Conservation (phyloP, 2,329 filamentous ascomycete species). For the Colletotrichum musae region DNA sequence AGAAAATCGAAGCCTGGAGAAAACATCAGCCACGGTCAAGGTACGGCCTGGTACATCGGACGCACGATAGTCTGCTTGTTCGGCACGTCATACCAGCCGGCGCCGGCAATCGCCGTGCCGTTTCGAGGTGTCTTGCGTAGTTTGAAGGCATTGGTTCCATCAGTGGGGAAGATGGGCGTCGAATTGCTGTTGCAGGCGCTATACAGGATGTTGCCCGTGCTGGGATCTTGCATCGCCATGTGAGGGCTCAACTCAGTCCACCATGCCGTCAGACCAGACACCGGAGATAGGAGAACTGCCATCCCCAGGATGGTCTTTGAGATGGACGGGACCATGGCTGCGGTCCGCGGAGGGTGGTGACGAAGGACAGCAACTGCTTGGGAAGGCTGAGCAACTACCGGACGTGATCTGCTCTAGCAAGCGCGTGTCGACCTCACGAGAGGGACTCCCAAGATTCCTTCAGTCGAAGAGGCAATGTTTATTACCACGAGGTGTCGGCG, state of each 20-base stretch:
- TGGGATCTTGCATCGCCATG: constrained; percentile 53
- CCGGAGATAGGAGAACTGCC: constrained; percentile 39
- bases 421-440: too few species aligned
- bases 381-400: neutral
- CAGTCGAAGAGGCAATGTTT: constrained; percentile 6
- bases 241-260: constrained; percentile 51
- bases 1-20: constrained; percentile 37
- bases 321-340: neutral
- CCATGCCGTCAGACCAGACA: constrained; percentile 53
- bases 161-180: constrained; percentile 52
- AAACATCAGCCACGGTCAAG: constrained; percentile 11
- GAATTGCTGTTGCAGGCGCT: constrained; percentile 51
- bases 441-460: neutral
- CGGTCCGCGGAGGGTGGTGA: neutral
- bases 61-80: constrained; percentile 48
- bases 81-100: constrained; percentile 52
- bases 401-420: too few species aligned
- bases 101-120: constrained; percentile 52
- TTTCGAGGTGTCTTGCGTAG: constrained; percentile 48
- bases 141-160: constrained; percentile 49
- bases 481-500: constrained; percentile 5
- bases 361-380: constrained; percentile 1
- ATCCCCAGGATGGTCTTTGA: constrained; percentile 5
- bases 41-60: constrained; percentile 39
- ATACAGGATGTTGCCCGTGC: constrained; percentile 53